These are phyloP conservation scores for Apiospora pterosperma DNA, from an alignment of 2,329 filamentous ascomycete species.

Conservation along the genomic window DNA sequence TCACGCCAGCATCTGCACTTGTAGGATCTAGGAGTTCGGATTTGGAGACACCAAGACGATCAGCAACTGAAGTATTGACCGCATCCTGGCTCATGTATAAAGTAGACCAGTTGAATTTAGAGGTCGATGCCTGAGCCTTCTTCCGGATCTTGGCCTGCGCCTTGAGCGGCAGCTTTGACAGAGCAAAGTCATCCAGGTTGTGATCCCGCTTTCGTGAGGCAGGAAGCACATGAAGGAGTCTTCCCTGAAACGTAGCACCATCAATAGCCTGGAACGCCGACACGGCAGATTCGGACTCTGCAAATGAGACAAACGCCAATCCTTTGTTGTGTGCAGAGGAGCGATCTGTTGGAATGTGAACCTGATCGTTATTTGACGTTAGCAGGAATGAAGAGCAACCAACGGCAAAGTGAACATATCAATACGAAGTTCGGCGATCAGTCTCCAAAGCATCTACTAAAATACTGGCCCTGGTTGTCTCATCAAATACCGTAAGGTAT, in stretches of 20 bases:
- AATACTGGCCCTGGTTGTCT: slow-evolving; percentile 85
- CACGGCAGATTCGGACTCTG: slow-evolving; percentile 68
- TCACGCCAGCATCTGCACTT: slow-evolving; percentile 88
- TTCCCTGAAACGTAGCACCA: slow-evolving; percentile 85
- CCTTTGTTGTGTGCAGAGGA: slow-evolving; percentile 73
- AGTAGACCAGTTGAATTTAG: slow-evolving; percentile 96
- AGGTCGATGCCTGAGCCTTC: slow-evolving; percentile 74
- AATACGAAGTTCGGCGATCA: slow-evolving; percentile 53
- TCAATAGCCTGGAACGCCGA: slow-evolving; percentile 78
- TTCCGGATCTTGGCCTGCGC: slow-evolving; percentile 89
- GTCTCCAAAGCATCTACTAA: slow-evolving; percentile 99
- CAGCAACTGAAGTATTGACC: slow-evolving; percentile 84
- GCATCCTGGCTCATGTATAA: slow-evolving; percentile 98
- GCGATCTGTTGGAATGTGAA: slow-evolving; percentile 77
- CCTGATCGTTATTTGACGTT: slow-evolving; percentile 41
- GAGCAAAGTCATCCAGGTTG: slow-evolving; percentile 80
- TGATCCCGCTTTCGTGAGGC: slow-evolving; percentile 77
- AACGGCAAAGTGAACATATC: slow-evolving; percentile 20
- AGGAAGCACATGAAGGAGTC: slow-evolving; percentile 85
- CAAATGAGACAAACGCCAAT: slow-evolving; percentile 82
- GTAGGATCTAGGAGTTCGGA: slow-evolving; percentile 93
- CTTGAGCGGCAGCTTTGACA: slow-evolving; percentile 90
- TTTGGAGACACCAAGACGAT: slow-evolving; percentile 84
- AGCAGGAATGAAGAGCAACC: slow-evolving; percentile 31
- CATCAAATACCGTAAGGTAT: slow-evolving; percentile 89